Conservation (phyloP, 1,284 basidiomycete species). For the Puccinia novopanici region DNA sequence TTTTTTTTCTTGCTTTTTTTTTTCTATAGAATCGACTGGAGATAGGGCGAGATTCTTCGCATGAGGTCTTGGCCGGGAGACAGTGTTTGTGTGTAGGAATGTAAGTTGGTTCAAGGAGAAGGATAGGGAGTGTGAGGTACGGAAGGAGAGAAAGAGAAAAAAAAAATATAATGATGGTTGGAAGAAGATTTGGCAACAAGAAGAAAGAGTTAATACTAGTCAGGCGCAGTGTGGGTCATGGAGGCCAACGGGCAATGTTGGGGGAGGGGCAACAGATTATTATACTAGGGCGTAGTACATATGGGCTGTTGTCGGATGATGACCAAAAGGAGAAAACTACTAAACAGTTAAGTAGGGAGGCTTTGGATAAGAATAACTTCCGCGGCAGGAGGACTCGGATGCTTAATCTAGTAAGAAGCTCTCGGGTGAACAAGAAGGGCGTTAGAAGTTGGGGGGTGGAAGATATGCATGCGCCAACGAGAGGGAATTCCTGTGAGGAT, state of each 20-base stretch:
- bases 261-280: background rate
- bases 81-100: background rate
- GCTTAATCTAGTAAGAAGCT: slow-evolving; percentile 32
- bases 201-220: slow-evolving; percentile 1
- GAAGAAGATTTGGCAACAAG: slow-evolving; percentile 3
- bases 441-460: too few species aligned
- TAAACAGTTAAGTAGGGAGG: background rate
- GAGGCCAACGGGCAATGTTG: slow-evolving; percentile 17
- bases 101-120: slow-evolving; percentile 1
- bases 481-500: too few species aligned
- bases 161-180: too few species aligned
- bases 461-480: too few species aligned
- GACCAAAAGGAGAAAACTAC: slow-evolving; percentile 7
- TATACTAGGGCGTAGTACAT: slow-evolving; percentile 15
- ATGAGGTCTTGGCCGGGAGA: background rate
- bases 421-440: too few species aligned
- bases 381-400: slow-evolving; percentile 7
- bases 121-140: slow-evolving; percentile 19
- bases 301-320: slow-evolving; percentile 1
- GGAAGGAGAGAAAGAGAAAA: background rate
- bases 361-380: background rate
- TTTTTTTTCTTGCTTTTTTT: too few species aligned
- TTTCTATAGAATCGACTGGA: background rate
- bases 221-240: slow-evolving; percentile 5
- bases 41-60: slow-evolving; percentile 3